These are phyloP conservation scores for Colletotrichum sp. DNA, from an alignment of 2,329 filamentous ascomycete genomes.

Conservation along the genomic window DNA sequence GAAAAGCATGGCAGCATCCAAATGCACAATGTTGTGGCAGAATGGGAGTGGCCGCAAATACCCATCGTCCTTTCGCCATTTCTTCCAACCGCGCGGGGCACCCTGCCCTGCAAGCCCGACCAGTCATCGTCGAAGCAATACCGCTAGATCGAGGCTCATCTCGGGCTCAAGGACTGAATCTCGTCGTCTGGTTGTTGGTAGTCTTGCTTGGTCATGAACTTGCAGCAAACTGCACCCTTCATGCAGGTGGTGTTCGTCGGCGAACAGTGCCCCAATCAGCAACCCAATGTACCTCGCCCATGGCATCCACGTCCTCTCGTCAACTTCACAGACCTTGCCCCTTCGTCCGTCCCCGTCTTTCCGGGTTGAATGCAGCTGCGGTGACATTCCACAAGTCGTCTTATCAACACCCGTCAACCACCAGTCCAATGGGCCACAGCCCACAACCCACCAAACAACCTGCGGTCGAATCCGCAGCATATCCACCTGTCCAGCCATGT, in stretches of 20 bases:
- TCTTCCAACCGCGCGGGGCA: background rate
- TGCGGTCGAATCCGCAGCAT: background rate
- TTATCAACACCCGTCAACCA: background rate
- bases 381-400: background rate
- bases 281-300: background rate
- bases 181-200: background rate
- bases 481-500: background rate
- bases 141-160: background rate
- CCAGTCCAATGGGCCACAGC: background rate
- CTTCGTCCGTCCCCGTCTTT: background rate
- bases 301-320: background rate
- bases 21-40: background rate
- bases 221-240: slow-evolving; percentile 6
- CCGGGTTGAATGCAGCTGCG: background rate
- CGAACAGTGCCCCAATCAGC: background rate
- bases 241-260: slow-evolving; percentile 3
- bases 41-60: background rate
- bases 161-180: background rate
- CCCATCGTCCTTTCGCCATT: background rate
- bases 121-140: background rate
- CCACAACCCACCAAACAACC: background rate
- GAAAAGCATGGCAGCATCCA: background rate
- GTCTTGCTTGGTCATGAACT: background rate
- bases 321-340: background rate
- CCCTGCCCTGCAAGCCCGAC: background rate